Conservation (phyloP, 176 grass and related monocot genomes). For the Rhynchospora pubera region DNA sequence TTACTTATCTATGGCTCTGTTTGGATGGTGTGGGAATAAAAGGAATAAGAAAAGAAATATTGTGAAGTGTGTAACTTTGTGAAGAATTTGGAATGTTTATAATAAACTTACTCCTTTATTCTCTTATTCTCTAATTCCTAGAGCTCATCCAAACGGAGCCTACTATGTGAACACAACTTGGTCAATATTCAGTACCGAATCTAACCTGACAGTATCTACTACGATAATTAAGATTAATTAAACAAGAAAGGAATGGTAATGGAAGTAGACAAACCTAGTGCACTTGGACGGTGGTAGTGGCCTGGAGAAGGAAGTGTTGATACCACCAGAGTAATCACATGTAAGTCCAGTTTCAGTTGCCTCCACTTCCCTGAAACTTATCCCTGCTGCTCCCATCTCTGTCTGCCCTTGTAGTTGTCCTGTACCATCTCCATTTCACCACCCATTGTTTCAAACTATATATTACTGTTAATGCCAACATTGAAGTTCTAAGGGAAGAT, state of each 20-base stretch:
- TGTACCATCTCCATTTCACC: slow-evolving; percentile 9
- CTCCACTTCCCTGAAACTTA: slow-evolving; percentile 20
- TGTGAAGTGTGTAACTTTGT: too few relatives aligned
- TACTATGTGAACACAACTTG: too few relatives aligned
- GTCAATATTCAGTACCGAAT: too few relatives aligned
- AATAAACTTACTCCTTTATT: too few relatives aligned
- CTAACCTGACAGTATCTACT: neutral
- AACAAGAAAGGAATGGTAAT: neutral
- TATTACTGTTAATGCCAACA: neutral
- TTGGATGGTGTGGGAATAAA: too few relatives aligned
- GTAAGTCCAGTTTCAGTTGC: slow-evolving; percentile 17
- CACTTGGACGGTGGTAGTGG: slow-evolving; percentile 24
- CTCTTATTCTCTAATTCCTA: too few relatives aligned
- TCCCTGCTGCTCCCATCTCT: slow-evolving; percentile 16
- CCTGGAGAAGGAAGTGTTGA: slow-evolving; percentile 24
- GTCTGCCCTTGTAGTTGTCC: slow-evolving; percentile 28
- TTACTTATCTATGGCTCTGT: too few relatives aligned
- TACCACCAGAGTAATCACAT: slow-evolving; percentile 16
- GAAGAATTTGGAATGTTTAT: too few relatives aligned
- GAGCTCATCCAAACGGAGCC: too few relatives aligned
- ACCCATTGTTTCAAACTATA: slow-evolving; percentile 8
- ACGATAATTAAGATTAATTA: neutral
- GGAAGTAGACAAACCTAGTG: slow-evolving; percentile 25
- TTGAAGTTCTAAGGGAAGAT: neutral
- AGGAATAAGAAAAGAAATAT: too few relatives aligned